Conservation (phyloP, 179 eudicot species). For the Spergularia azorica region DNA sequence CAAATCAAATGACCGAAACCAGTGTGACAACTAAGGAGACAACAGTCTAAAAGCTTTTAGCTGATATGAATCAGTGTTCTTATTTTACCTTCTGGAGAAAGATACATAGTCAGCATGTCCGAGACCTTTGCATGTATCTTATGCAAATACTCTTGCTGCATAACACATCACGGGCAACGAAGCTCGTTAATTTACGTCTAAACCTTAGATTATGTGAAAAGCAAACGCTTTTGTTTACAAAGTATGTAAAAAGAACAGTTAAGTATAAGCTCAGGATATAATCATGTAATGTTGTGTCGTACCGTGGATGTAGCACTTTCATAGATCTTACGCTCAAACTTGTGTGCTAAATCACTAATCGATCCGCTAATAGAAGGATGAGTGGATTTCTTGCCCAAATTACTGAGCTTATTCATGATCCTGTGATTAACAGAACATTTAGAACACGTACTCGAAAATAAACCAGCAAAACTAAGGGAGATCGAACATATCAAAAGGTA, state of each 20-base stretch:
- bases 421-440: conserved; percentile 4
- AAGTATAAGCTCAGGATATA: neutral
- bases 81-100: conserved; percentile 1
- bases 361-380: neutral
- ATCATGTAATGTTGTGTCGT: neutral
- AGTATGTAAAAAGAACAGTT: too few species aligned
- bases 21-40: neutral
- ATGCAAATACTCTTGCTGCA: conserved; percentile 4
- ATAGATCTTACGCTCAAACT: neutral
- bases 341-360: neutral
- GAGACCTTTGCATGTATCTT: neutral
- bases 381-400: neutral
- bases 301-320: conserved; percentile 7
- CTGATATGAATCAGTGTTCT: neutral
- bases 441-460: neutral
- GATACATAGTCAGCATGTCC: neutral
- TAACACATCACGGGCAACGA: neutral
- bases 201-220: neutral
- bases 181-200: neutral
- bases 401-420: neutral
- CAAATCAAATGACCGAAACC: neutral
- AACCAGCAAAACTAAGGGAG: neutral
- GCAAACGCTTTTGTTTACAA: neutral
- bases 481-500: too few species aligned
- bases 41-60: neutral